A percentile compares a stretch with the other conserved stretches of the same genome.
Conservation (phyloP, 2,329 filamentous ascomycete genomes). For the Hirsutella rhossiliensis region DNA sequence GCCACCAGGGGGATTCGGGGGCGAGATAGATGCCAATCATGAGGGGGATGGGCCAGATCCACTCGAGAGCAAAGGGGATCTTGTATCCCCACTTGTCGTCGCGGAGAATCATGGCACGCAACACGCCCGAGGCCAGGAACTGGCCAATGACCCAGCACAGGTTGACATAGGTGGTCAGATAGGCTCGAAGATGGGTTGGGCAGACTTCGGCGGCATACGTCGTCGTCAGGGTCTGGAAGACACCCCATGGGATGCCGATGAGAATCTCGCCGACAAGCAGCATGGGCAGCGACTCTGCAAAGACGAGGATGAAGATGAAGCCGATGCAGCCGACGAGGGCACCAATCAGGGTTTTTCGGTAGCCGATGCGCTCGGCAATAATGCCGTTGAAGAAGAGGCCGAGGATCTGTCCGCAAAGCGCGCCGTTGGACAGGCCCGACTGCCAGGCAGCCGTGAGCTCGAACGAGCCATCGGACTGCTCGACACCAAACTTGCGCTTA, state of each 20-base stretch:
- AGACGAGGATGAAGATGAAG: constrained; percentile 38
- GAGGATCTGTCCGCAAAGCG: constrained; percentile 34
- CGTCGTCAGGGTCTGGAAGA: constrained; percentile 32
- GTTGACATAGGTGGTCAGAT: constrained; percentile 36
- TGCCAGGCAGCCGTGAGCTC: constrained; percentile 40
- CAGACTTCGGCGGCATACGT: constrained; percentile 37
- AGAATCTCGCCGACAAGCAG: constrained; percentile 33
- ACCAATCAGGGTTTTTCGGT: constrained; percentile 33
- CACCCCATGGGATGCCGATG: constrained; percentile 33
- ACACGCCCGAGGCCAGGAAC: constrained; percentile 29
- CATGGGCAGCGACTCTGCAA: constrained; percentile 25
- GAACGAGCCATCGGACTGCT: constrained; percentile 24
- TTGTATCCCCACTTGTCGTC: constrained; percentile 30
- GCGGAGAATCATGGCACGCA: constrained; percentile 24
- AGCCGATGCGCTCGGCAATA: constrained; percentile 32
- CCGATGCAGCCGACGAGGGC: constrained; percentile 24
- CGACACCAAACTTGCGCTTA: constrained; percentile 24
- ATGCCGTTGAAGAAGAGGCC: constrained; percentile 37
- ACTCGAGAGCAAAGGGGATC: constrained; percentile 37
- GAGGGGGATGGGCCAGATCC: constrained; percentile 34
- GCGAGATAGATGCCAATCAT: constrained; percentile 28
- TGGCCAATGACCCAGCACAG: constrained; percentile 39
- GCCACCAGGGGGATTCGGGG: constrained; percentile 39
- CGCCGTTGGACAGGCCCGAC: constrained; percentile 35
- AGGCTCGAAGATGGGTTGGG: constrained; percentile 32